These are phyloP conservation scores for Stenocarpella maydis DNA, from an alignment of 2,329 filamentous ascomycete species.

Conservation along the genomic window DNA sequence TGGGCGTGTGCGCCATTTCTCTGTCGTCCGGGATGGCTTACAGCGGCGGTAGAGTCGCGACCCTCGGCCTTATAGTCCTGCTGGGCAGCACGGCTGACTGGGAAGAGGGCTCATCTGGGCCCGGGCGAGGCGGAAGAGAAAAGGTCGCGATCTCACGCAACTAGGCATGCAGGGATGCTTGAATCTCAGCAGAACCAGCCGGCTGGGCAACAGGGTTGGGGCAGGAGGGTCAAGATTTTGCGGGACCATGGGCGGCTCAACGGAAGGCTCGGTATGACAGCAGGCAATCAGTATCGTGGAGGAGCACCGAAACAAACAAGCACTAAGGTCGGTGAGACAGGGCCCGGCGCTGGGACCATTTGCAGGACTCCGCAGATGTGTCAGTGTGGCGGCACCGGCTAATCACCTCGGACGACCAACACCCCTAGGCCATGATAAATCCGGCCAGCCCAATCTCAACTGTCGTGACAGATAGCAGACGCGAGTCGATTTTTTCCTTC, in stretches of 20 bases:
- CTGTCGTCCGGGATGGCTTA: not conserved
- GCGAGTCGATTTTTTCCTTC: too few relatives aligned
- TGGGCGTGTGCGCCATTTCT: not conserved
- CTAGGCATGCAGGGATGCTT: slow-evolving; percentile 12
- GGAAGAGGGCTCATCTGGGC: not conserved
- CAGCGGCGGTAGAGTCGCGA: not conserved
- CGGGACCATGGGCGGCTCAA: not conserved
- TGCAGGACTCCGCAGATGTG: not conserved
- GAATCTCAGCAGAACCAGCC: slow-evolving; percentile 17
- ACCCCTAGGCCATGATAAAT: not conserved
- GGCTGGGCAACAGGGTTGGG: slow-evolving; percentile 5
- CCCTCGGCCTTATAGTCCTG: slow-evolving; percentile 10
- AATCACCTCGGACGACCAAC: slow-evolving; percentile 7
- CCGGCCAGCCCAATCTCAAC: not conserved
- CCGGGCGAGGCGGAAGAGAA: slow-evolving; percentile 9
- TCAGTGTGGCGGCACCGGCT: not conserved
- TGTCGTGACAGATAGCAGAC: not conserved
- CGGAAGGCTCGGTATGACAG: slow-evolving; percentile 26
- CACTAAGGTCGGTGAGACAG: slow-evolving; percentile 4
- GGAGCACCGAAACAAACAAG: not conserved
- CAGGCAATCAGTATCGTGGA: not conserved
- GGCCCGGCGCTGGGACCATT: not conserved
- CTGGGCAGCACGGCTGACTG: slow-evolving; percentile 12
- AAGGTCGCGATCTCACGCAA: slow-evolving; percentile 19
- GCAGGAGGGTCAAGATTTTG: slow-evolving; percentile 1